phyloP scores from a whole-genome alignment of 257 asterid genomes.

The Petrea volubilis region DNA sequence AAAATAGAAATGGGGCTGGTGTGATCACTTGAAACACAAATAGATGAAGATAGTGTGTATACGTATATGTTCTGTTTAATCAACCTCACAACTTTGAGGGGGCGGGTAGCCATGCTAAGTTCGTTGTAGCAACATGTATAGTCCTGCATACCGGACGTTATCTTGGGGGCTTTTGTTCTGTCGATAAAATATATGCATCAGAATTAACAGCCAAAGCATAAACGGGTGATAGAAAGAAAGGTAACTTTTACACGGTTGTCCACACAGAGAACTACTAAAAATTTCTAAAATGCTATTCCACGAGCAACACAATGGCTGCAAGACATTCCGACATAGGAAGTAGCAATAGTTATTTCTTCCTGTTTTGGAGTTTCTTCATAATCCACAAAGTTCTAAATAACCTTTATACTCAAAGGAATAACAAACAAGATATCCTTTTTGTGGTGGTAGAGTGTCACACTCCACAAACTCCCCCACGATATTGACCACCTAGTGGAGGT shows the following conservation, averaged over 20 bases:
- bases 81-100: background rate
- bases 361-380: background rate
- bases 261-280: too few relatives aligned
- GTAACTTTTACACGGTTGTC: background rate
- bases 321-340: background rate
- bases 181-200: background rate
- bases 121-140: too few relatives aligned
- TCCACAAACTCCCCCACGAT: background rate
- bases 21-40: background rate
- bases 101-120: background rate
- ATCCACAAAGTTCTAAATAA: background rate
- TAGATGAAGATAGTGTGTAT: background rate
- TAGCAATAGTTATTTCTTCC: background rate
- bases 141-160: background rate
- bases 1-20: background rate
- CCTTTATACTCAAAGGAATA: background rate
- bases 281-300: too few relatives aligned
- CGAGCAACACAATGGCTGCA: too few relatives aligned
- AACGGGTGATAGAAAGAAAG: background rate
- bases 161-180: background rate
- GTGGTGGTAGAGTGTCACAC: background rate
- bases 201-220: background rate
- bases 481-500: too few relatives aligned
- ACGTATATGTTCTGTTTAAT: background rate
- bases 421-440: background rate